phyloP scores from a whole-genome alignment of 352 stramenopile genomes.

The Phytophthora quininea region DNA sequence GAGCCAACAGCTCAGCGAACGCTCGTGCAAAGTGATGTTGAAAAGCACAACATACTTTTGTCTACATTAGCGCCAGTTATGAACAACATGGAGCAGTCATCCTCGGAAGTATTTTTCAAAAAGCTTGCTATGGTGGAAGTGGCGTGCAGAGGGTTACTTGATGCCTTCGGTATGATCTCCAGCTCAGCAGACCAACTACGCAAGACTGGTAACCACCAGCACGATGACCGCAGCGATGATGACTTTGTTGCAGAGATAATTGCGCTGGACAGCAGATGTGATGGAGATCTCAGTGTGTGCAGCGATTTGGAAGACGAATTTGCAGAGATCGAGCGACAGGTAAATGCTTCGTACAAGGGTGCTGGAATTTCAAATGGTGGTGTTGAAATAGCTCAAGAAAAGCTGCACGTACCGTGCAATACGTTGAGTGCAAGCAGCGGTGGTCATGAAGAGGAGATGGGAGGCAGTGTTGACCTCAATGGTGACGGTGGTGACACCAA shows the following conservation, averaged over 20 bases:
- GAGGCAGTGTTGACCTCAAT: not conserved
- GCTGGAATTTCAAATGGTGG: not conserved
- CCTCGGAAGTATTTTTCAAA: constrained; percentile 7
- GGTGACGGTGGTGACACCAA: not conserved
- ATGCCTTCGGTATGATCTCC: not conserved
- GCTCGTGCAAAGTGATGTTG: constrained; percentile 7
- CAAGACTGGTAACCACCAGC: not conserved
- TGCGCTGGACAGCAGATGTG: not conserved
- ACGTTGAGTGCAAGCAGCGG: not conserved
- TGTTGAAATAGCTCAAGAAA: not conserved
- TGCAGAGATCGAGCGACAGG: not conserved
- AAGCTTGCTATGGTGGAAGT: constrained; percentile 10
- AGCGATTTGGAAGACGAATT: not conserved
- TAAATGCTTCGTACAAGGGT: not conserved
- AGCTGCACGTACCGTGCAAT: not conserved
- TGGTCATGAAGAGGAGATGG: not conserved
- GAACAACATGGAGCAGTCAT: constrained; percentile 2
- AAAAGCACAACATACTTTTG: constrained; percentile 7
- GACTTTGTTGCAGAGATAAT: not conserved
- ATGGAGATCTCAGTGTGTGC: no score
- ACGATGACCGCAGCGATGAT: constrained; percentile 2
- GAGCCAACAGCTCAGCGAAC: not conserved
- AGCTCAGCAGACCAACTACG: not conserved
- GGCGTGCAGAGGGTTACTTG: not conserved
- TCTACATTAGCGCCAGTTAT: constrained; percentile 1